A percentile compares a stretch with the other conserved stretches of the same genome.
Evolutionary conservation across 139 green algal species (phyloP).

Genomic region (Chlamydomonas incerta): DNA sequence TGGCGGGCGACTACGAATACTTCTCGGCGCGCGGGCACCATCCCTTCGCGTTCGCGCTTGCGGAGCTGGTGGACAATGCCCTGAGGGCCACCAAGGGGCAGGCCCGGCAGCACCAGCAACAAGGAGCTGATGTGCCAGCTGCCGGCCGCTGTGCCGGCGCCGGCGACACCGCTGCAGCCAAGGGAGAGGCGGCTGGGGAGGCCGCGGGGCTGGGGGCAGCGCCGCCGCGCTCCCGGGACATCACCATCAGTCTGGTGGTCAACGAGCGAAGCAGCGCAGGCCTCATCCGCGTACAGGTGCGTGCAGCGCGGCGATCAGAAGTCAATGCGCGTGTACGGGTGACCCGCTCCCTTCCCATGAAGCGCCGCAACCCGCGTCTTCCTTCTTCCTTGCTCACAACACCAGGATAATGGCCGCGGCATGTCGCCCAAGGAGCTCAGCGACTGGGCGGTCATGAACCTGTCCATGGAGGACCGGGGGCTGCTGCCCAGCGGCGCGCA

Average conservation of each 20-base stretch:
- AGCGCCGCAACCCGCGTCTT: too few species aligned
- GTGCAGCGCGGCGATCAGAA: too few species aligned
- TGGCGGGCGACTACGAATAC: conserved; percentile 88
- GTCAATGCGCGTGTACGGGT: too few species aligned
- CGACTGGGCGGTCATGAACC: conserved; percentile 90
- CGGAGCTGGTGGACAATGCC: conserved; percentile 88
- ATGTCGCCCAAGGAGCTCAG: conserved; percentile 78
- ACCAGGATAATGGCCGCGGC: conserved; percentile 79
- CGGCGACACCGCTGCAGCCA: not conserved
- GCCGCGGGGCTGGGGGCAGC: not conserved
- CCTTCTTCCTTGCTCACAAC: too few species aligned
- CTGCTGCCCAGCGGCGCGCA: conserved; percentile 21
- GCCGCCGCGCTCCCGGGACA: conserved; percentile 39
- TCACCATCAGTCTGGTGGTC: conserved; percentile 67
- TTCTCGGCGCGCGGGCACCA: conserved; percentile 80
- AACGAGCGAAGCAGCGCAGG: conserved; percentile 37
- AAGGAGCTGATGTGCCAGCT: not conserved
- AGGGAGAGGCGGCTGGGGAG: not conserved
- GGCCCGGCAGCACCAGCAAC: not conserved
- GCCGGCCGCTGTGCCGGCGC: not conserved
- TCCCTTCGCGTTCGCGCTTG: conserved; percentile 84
- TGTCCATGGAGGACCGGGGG: conserved; percentile 83
- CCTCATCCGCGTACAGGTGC: conserved; percentile 35
- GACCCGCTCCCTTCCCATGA: too few species aligned
- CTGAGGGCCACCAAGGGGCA: conserved; percentile 72